Conservation (phyloP, 1,284 basidiomycete species). For the Boletus semigastroideus region DNA sequence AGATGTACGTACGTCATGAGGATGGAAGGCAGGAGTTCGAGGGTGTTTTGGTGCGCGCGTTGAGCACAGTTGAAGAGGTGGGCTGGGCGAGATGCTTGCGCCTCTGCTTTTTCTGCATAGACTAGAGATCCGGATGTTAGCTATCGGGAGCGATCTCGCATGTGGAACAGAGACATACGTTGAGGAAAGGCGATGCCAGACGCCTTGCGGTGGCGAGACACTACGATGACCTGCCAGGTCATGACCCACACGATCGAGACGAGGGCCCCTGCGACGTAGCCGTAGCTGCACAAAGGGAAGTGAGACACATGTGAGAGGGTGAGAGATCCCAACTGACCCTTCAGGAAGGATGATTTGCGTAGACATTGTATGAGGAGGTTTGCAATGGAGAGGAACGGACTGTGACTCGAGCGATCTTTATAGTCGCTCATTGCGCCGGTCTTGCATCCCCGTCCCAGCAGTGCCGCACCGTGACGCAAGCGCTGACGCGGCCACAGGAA, state of each 20-base stretch:
- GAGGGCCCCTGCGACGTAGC: conserved; percentile 24
- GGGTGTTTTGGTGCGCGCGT: conserved; percentile 43
- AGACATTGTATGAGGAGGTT: no score
- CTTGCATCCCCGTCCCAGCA: no score
- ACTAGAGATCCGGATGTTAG: conserved; percentile 17
- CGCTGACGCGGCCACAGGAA: no score
- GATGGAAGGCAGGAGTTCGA: conserved; percentile 35
- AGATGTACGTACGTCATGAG: conserved; percentile 15
- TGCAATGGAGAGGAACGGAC: no score
- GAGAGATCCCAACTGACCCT: no score
- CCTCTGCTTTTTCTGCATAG: conserved; percentile 42
- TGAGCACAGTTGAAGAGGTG: conserved; percentile 39
- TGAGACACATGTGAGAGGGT: neutral
- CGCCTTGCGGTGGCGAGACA: conserved; percentile 28
- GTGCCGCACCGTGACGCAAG: no score
- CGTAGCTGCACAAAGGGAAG: conserved; percentile 8
- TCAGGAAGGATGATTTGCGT: no score
- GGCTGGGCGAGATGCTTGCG: conserved; percentile 29
- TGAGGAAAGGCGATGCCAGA: conserved; percentile 37
- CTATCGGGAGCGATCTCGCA: neutral
- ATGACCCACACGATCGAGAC: conserved; percentile 24
- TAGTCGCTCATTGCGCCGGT: no score
- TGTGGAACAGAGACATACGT: conserved; percentile 11
- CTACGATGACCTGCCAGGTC: conserved; percentile 27
- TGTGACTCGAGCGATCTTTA: no score